A percentile compares a stretch with the other conserved stretches of the same genome.
These are phyloP conservation scores for Leccinum uliginosum DNA, from an alignment of 768 basidiomycete species.

Conservation along the genomic window DNA sequence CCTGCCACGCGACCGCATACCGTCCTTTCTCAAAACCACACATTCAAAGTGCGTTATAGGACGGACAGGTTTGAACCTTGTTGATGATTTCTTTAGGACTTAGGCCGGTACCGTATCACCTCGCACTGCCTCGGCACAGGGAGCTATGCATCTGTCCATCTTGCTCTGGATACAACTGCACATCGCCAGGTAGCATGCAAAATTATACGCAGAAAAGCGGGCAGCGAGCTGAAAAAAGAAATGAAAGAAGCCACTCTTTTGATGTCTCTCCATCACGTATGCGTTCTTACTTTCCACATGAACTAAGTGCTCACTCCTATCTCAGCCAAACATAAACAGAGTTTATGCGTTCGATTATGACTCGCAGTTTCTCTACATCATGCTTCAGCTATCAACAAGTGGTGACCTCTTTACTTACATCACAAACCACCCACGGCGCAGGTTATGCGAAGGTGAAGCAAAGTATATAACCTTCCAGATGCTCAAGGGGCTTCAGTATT, in stretches of 20 bases:
- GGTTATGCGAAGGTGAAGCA: conserved; percentile 72
- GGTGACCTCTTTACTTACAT: conserved; percentile 89
- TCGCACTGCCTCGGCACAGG: conserved; percentile 78
- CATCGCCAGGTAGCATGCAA: conserved; percentile 82
- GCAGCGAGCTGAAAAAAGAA: conserved; percentile 39
- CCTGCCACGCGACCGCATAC: conserved; percentile 53
- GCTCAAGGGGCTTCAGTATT: conserved; percentile 62
- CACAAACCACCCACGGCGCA: conserved; percentile 50
- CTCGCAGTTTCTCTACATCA: conserved; percentile 70
- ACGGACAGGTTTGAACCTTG: not conserved
- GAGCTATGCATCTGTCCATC: conserved; percentile 77
- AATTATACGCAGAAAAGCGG: conserved; percentile 63
- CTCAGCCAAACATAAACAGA: conserved; percentile 76
- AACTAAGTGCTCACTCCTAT: not conserved
- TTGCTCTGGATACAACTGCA: conserved; percentile 61
- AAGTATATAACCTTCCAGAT: conserved; percentile 84
- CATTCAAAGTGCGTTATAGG: conserved; percentile 45
- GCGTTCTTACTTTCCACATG: conserved; percentile 13
- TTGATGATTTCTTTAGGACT: conserved; percentile 35
- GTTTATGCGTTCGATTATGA: conserved; percentile 67
- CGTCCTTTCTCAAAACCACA: conserved; percentile 50
- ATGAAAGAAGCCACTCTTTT: conserved; percentile 80
- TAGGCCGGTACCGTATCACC: conserved; percentile 70
- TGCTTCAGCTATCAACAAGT: conserved; percentile 81
- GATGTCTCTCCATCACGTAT: conserved; percentile 65